These are phyloP conservation scores for Ploettnerulaceae sp. DNA, from an alignment of 2,329 filamentous ascomycete species.

Conservation along the genomic window DNA sequence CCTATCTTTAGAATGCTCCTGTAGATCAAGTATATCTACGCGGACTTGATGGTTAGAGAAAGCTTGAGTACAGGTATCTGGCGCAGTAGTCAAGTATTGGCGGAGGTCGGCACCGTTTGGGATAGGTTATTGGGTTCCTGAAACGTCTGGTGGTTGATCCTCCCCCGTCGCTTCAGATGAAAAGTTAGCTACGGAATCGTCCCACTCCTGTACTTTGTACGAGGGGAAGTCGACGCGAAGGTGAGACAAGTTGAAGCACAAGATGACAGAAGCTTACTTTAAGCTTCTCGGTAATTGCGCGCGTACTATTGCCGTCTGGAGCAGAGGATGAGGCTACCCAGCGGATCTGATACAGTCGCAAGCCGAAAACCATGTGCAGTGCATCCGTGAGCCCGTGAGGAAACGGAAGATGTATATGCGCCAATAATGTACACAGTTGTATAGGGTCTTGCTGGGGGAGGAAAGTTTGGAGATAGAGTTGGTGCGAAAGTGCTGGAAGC, in stretches of 20 bases:
- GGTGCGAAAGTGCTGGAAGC: neutral
- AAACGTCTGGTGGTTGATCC: constrained; percentile 26
- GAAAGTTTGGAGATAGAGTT: neutral
- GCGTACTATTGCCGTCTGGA: constrained; percentile 13
- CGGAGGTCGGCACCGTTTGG: constrained; percentile 10
- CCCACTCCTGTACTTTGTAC: constrained; percentile 17
- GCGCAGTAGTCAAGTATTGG: constrained; percentile 11
- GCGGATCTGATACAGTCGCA: constrained; percentile 3
- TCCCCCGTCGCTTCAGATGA: constrained; percentile 29
- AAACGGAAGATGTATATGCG: no score
- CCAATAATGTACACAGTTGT: no score
- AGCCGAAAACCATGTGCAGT: neutral
- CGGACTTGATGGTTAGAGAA: constrained; percentile 17
- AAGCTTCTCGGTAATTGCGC: constrained; percentile 8
- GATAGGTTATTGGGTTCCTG: constrained; percentile 20
- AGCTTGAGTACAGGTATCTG: constrained; percentile 21
- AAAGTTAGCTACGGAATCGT: constrained; percentile 25
- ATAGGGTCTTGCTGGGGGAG: neutral
- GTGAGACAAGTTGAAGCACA: constrained; percentile 30
- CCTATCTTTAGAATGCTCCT: constrained; percentile 5
- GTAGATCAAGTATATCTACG: constrained; percentile 9
- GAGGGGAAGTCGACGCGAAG: constrained; percentile 20
- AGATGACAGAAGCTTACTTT: constrained; percentile 31
- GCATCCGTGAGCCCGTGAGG: neutral
- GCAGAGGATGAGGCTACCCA: neutral